phyloP scores from a whole-genome alignment of 2,329 filamentous ascomycete species.

The Colletotrichum sp. region DNA sequence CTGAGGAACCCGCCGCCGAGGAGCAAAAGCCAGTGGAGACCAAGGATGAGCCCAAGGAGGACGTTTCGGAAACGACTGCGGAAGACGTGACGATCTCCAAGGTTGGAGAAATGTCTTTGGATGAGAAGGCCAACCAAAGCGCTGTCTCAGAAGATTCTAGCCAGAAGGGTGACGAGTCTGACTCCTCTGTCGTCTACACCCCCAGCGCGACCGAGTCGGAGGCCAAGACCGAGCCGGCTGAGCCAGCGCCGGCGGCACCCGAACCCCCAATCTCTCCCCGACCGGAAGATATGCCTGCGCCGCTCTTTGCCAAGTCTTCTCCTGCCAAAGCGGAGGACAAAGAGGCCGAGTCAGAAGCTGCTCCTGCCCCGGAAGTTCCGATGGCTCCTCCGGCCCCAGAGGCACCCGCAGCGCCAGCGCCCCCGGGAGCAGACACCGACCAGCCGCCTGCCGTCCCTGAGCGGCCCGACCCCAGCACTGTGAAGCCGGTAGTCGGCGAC shows the following conservation, averaged over 20 bases:
- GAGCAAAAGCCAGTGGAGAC: neutral
- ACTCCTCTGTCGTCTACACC: conserved; percentile 29
- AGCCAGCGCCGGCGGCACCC: neutral
- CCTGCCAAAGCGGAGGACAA: neutral
- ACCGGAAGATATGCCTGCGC: conserved; percentile 72
- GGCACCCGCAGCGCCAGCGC: conserved; percentile 4
- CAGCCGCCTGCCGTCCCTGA: conserved; percentile 20
- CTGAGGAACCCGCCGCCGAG: neutral
- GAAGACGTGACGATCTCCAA: conserved; percentile 6
- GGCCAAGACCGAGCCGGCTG: conserved; percentile 1
- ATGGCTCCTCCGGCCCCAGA: conserved; percentile 1
- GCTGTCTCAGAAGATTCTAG: conserved; percentile 1
- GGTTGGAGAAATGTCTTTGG: conserved; percentile 14
- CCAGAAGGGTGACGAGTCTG: conserved; percentile 28
- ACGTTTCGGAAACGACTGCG: neutral
- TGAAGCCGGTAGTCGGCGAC: conserved; percentile 86
- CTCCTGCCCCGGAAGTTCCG: conserved; percentile 24
- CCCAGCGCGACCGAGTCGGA: conserved; percentile 13
- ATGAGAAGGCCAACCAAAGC: conserved; percentile 4
- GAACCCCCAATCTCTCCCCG: conserved; percentile 50
- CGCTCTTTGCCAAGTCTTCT: conserved; percentile 59
- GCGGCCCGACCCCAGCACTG: conserved; percentile 18
- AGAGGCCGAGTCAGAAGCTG: conserved; percentile 24
- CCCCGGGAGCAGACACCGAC: conserved; percentile 10
- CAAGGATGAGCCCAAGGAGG: neutral